Evolutionary conservation across 192 early-diverging fungal species (phyloP), one percentile per base, ranked within the genome.

Genomic region (Geranomyces variabilis): DNA sequence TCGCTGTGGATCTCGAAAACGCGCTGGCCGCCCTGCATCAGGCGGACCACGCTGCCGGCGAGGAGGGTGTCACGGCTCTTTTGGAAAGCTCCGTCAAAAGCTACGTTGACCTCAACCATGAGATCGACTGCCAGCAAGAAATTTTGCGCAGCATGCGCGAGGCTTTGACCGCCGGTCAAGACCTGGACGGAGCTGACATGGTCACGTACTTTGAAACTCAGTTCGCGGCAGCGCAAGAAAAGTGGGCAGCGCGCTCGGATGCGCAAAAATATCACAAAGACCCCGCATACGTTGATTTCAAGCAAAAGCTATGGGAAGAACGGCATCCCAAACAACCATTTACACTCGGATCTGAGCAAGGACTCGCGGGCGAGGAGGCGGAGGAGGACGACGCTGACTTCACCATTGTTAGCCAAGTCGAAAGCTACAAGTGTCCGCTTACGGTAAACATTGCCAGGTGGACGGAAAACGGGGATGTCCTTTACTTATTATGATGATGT

Each of bases 341-440:
- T 31, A 12, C 29, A 5, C 31, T 60, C 21, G 31, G 21, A 8
- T 8, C 12, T n/a, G 55, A 57, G 30, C 14, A 33, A n/a, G 47
- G 9, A 12, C 6, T 41, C 0, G 14, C 22, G 26, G 66, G 15
- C 19, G 15, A 68, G 0, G 21, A 30, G 1, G 47, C 63, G 14
- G 70, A 62, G 29, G 67, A 75, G 15, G 59, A 60, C 10, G 73
- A 75, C 51, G 57, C 34, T 19, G 76, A 74, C 13, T 36, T 77
- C 3, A 66, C 33, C 29, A 71, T 77, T 24, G 33, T 73, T 19
- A 69, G 64, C 15, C 71, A 74, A 41, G 21, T 51, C 19, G 47
- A 68, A 47, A 69, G 62, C 51, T 24, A 69, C 21, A 30, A 60
- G 14, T 73, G 71, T 53, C 76, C 76, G 14, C 46, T 77, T 21